Percentiles rank a stretch among this genome's conserved stretches.
phyloP scores from a whole-genome alignment of 495 filamentous ascomycete species.

The Terfezia claveryi region DNA sequence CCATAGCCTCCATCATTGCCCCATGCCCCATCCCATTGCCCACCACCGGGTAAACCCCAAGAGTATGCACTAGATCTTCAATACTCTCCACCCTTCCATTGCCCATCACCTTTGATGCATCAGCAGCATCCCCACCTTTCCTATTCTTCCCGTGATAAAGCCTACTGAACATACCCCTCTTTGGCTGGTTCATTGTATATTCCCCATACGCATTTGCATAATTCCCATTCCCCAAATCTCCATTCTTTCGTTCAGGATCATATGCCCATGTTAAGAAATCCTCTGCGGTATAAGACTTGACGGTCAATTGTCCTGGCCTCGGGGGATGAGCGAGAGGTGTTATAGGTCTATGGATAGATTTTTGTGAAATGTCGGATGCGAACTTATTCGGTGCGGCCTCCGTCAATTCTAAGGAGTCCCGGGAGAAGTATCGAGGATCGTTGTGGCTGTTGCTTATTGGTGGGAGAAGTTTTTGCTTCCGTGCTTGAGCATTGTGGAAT shows the following conservation, averaged over 20 bases:
- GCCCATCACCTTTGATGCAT: background rate
- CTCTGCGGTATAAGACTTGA: background rate
- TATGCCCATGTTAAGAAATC: background rate
- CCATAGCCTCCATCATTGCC: background rate
- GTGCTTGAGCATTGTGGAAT: background rate
- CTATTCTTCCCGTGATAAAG: background rate
- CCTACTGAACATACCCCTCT: background rate
- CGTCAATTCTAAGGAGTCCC: too few relatives aligned
- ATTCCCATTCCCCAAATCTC: background rate
- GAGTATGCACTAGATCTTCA: background rate
- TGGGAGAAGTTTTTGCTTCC: background rate
- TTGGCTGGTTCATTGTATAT: background rate
- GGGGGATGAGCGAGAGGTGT: background rate
- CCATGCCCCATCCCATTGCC: background rate
- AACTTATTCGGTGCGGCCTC: background rate
- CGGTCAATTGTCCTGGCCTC: background rate
- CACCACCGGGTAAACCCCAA: background rate
- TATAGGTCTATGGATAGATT: background rate
- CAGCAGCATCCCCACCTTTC: background rate
- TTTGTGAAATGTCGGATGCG: background rate
- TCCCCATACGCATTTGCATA: background rate
- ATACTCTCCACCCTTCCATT: background rate
- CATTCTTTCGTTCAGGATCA: background rate
- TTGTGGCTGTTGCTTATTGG: background rate
- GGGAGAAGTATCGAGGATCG: too few relatives aligned